Evolutionary conservation across 2,329 filamentous ascomycete genomes (phyloP).

Genomic region (Alternaria metachromatica): DNA sequence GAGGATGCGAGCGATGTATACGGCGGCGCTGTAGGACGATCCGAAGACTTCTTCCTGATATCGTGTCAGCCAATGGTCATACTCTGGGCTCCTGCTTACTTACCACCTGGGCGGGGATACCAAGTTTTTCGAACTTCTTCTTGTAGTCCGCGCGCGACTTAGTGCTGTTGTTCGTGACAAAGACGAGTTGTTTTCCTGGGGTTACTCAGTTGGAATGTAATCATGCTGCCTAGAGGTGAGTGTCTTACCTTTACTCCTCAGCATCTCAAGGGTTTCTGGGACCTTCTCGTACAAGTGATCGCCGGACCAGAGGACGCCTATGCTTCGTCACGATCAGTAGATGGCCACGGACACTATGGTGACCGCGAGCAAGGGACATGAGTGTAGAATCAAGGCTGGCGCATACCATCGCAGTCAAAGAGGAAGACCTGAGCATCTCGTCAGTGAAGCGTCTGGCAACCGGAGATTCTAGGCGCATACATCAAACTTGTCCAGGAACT

Average conservation of each 20-base stretch:
- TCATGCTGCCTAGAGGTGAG: background rate
- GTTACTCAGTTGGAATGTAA: background rate
- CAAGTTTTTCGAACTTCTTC: slow-evolving; percentile 83
- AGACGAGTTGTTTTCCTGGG: slow-evolving; percentile 86
- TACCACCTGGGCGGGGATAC: slow-evolving; percentile 76
- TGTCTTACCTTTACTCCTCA: slow-evolving; percentile 77
- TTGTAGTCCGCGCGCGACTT: slow-evolving; percentile 93
- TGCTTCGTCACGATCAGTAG: slow-evolving; percentile 53
- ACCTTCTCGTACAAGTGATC: slow-evolving; percentile 86
- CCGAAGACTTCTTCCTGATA: slow-evolving; percentile 88
- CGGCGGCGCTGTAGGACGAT: slow-evolving; percentile 90
- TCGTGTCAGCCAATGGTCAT: slow-evolving; percentile 4
- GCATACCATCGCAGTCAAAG: slow-evolving; percentile 92
- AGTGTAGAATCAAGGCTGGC: slow-evolving; percentile 13
- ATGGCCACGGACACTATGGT: background rate
- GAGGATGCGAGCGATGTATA: slow-evolving; percentile 95
- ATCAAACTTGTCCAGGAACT: slow-evolving; percentile 90
- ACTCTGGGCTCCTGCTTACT: slow-evolving; percentile 13
- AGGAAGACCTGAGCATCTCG: slow-evolving; percentile 74
- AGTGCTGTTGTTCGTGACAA: slow-evolving; percentile 99
- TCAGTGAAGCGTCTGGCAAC: slow-evolving; percentile 19
- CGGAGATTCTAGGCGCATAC: slow-evolving; percentile 61
- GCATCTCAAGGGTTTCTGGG: slow-evolving; percentile 81
- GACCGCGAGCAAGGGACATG: background rate
- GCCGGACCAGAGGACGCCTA: slow-evolving; percentile 96